phyloP scores from a whole-genome alignment of 371 early-diverging fungal genomes.

The Mycotypha africana region DNA sequence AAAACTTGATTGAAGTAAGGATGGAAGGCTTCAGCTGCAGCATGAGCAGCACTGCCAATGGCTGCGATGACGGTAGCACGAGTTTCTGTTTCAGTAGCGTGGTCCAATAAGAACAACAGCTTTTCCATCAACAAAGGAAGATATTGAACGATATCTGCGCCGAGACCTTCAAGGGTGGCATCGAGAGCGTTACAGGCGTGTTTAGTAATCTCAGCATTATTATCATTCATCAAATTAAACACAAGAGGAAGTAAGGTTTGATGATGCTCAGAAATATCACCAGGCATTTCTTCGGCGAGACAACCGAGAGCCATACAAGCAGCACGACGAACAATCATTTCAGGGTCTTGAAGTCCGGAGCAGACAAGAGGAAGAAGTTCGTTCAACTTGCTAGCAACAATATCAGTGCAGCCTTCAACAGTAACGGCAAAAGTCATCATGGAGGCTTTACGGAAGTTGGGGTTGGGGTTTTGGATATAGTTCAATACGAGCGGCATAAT shows the following conservation, averaged over 20 bases:
- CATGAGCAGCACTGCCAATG: conserved; percentile 82
- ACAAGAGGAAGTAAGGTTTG: conserved; percentile 73
- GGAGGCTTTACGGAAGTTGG: conserved; percentile 72
- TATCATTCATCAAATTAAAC: conserved; percentile 71
- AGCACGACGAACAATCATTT: conserved; percentile 71
- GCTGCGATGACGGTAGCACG: conserved; percentile 75
- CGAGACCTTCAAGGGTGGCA: conserved; percentile 74
- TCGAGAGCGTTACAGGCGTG: conserved; percentile 80
- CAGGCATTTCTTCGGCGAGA: conserved; percentile 74
- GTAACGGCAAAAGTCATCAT: conserved; percentile 80
- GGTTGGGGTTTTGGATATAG: conserved; percentile 69
- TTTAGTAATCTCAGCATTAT: conserved; percentile 60
- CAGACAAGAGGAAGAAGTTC: conserved; percentile 70
- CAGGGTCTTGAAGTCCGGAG: conserved; percentile 72
- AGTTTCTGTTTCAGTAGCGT: conserved; percentile 49
- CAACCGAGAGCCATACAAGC: conserved; percentile 82
- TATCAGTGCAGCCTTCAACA: conserved; percentile 85
- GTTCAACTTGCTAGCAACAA: conserved; percentile 60
- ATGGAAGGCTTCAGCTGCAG: conserved; percentile 62
- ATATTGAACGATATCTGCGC: conserved; percentile 67
- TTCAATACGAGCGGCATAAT: conserved; percentile 62
- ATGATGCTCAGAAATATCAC: conserved; percentile 72
- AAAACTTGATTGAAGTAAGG: conserved; percentile 59
- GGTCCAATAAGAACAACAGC: conserved; percentile 63
- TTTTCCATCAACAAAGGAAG: conserved; percentile 75